These are phyloP conservation scores for Coffea humblotiana DNA, from an alignment of 305 asterid species.

Conservation along the genomic window DNA sequence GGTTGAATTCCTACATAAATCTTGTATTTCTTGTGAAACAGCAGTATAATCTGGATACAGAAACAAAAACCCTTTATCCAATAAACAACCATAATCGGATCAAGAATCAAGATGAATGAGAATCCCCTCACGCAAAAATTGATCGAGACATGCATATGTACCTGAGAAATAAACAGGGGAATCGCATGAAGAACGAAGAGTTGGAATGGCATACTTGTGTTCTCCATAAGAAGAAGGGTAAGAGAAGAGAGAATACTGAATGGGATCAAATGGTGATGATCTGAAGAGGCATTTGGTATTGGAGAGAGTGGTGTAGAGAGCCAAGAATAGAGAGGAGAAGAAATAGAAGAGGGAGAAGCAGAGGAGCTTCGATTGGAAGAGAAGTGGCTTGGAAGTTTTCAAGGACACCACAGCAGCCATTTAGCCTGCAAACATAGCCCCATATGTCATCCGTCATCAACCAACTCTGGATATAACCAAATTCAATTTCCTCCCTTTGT, in stretches of 20 bases:
- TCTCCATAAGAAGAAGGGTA: slow-evolving; percentile 85
- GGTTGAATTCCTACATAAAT: slow-evolving; percentile 32
- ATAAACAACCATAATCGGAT: background rate
- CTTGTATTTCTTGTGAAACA: slow-evolving; percentile 48
- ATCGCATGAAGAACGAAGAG: slow-evolving; percentile 68
- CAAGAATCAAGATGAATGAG: background rate
- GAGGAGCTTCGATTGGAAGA: slow-evolving; percentile 68
- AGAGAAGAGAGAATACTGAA: slow-evolving; percentile 56
- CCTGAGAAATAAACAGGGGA: slow-evolving; percentile 69
- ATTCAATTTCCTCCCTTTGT: background rate
- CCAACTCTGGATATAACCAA: background rate
- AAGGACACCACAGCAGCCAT: slow-evolving; percentile 2
- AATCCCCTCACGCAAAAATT: background rate
- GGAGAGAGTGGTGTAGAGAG: slow-evolving; percentile 48
- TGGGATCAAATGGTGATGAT: slow-evolving; percentile 68
- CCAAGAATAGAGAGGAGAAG: slow-evolving; percentile 49
- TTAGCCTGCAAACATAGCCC: background rate
- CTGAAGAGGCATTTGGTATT: slow-evolving; percentile 64
- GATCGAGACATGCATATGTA: background rate
- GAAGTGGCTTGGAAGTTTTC: slow-evolving; percentile 54
- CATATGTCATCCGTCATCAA: background rate
- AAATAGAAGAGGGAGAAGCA: slow-evolving; percentile 71
- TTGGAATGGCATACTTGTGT: slow-evolving; percentile 73
- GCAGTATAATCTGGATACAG: slow-evolving; percentile 47
- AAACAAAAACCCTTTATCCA: slow-evolving; percentile 14